Evolutionary conservation across 805 yeast genomes (phyloP), one percentile per base, ranked within the genome.

Genomic region (Wickerhamomyces chambardii): DNA sequence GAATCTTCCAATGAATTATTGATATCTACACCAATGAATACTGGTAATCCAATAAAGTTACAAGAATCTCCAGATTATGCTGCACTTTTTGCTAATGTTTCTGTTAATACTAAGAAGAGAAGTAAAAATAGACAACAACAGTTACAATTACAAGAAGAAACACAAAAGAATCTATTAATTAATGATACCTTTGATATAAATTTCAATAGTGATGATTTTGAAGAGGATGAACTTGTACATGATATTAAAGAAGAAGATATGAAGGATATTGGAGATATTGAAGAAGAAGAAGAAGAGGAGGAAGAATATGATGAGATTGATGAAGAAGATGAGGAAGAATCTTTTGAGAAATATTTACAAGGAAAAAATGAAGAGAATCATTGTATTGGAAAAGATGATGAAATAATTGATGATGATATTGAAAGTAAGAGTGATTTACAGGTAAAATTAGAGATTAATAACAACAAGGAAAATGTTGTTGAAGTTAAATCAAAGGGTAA

Each of bases 31-130:
- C 27, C 27, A 24, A 24, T 11, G 12, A 24, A 24, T 24, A 24
- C 27, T 5, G 12, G n/a, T 11, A 24, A 24, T 24, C 27, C 27
- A 24, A 11, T 15, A 7, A 16, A 6, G 14, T 29, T 28, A 30
- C 28, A 29, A 5, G 33, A 33, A 22, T 47, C 55, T 4, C 59
- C 59, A 18, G 52, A 55, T 35, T 55, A 53, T 35, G 58, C 47
- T 33, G 59, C 58, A 1, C 36, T 55, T 12, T 55, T 55, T 32
- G 41, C 56, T 2, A 46, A 50, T 34, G 43, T 51, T 9, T 44
- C 35, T 17, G 30, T 19, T 6, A 36, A 43, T 7, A 36, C 41
- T 17, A 51, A 46, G 32, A 42, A 43, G 28, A 38, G 43, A 12
- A 39, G 46, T 15, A 44, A 42, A 29, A 36, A 24, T 40, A 33